These are phyloP conservation scores for Rhizophagus prolifer DNA, from an alignment of 192 early-diverging fungal genomes.

Conservation along the genomic window DNA sequence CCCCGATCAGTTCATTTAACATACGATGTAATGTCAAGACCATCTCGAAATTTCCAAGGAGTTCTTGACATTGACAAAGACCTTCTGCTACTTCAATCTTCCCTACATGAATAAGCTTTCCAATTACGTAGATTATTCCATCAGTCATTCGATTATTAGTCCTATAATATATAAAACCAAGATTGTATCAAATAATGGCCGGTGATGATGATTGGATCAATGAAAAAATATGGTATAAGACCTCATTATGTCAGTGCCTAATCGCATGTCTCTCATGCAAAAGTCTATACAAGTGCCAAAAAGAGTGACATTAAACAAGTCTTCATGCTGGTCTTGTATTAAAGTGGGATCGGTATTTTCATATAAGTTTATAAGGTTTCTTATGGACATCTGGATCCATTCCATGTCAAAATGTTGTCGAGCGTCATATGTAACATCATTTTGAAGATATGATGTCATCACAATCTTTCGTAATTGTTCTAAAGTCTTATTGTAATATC, in stretches of 20 bases:
- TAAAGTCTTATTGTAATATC: neutral
- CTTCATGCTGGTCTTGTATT: neutral
- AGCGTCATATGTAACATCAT: neutral
- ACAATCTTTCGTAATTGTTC: neutral
- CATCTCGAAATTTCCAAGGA: constrained; percentile 1
- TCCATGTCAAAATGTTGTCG: neutral
- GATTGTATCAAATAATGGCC: neutral
- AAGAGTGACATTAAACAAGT: neutral
- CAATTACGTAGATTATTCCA: constrained; percentile 1
- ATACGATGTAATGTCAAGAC: neutral
- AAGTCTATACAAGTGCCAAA: constrained; percentile 13
- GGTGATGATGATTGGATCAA: neutral
- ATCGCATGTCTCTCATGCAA: neutral
- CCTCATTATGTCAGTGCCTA: constrained; percentile 3
- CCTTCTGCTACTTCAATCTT: neutral
- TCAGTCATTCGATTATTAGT: neutral
- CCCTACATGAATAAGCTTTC: neutral
- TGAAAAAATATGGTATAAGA: neutral
- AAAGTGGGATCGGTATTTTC: neutral
- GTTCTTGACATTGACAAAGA: neutral
- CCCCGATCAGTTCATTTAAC: neutral
- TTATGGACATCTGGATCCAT: neutral
- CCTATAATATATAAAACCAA: neutral
- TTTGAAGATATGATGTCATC: neutral
- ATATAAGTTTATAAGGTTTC: neutral